phyloP scores from a whole-genome alignment of 805 yeast species.

The Kluyveromyces nonfermentans region DNA sequence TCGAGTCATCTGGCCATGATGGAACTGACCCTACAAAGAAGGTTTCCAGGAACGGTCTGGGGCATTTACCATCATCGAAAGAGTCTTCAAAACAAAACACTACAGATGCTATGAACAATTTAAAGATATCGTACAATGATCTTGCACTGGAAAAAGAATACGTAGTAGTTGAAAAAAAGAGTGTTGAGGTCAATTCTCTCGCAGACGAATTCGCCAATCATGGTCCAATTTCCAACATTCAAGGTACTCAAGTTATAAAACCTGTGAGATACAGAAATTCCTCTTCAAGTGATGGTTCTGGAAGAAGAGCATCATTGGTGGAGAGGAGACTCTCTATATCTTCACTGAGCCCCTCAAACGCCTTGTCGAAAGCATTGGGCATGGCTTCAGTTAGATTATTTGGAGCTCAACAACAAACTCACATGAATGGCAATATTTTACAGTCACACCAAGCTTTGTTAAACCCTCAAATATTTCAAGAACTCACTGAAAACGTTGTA shows the following conservation, averaged over 20 bases:
- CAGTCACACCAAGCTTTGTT: conserved; percentile 12
- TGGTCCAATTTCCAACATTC: conserved; percentile 26
- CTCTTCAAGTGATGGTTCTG: conserved; percentile 41
- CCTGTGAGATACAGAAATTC: conserved; percentile 20
- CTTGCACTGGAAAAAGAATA: conserved; percentile 68
- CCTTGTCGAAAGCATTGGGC: conserved; percentile 78
- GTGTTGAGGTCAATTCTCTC: conserved; percentile 89
- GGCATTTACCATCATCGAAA: not conserved
- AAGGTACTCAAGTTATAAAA: conserved; percentile 38
- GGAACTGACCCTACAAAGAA: not conserved
- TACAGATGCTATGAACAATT: not conserved
- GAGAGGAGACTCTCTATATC: conserved; percentile 61
- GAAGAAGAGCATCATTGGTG: conserved; percentile 50
- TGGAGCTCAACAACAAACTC: conserved; percentile 36
- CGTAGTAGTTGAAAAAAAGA: conserved; percentile 89
- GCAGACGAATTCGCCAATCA: conserved; percentile 83
- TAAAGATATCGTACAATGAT: conserved; percentile 24
- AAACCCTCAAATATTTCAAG: conserved; percentile 22
- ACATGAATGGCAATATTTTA: conserved; percentile 10
- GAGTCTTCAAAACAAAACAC: not conserved
- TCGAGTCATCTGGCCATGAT: not conserved
- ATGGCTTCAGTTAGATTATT: conserved; percentile 82
- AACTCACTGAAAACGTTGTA: conserved; percentile 25
- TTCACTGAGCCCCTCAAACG: conserved; percentile 69
- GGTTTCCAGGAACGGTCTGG: not conserved